Evolutionary conservation across 495 filamentous ascomycete genomes (phyloP).

Genomic region (Penicillium flavigenum): DNA sequence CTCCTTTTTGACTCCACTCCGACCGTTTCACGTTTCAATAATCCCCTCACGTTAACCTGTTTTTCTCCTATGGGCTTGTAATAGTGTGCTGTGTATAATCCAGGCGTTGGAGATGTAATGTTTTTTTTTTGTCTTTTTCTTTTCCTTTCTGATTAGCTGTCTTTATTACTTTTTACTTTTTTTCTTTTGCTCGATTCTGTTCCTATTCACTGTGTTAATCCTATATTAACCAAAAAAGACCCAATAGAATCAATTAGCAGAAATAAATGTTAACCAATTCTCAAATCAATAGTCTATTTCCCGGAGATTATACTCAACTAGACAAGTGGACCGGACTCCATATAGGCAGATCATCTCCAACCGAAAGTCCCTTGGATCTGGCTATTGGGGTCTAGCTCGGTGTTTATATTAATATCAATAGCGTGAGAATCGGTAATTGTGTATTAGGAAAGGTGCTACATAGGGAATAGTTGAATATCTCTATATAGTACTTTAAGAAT

Average conservation of each 20-base stretch:
- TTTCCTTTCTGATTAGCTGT: background rate
- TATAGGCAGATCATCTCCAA: background rate
- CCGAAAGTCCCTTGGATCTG: background rate
- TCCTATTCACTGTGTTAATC: background rate
- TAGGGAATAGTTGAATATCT: background rate
- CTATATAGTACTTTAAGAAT: too few species aligned
- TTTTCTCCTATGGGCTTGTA: background rate
- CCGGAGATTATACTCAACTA: background rate
- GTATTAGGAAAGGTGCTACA: background rate
- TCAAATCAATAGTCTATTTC: background rate
- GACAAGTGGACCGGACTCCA: background rate
- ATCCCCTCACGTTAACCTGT: background rate
- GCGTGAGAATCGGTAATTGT: background rate
- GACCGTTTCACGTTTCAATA: conserved; percentile 5
- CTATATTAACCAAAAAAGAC: background rate
- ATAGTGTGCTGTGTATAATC: background rate
- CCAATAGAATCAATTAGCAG: background rate
- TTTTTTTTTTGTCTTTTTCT: background rate
- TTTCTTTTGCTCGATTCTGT: background rate
- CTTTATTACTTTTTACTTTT: background rate
- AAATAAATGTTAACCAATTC: background rate
- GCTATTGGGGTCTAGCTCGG: background rate
- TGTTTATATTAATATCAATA: background rate
- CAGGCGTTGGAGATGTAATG: background rate
- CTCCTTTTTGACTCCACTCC: background rate